phyloP scores from a whole-genome alignment of 2,329 filamentous ascomycete genomes.

The Dactylellina cionopaga region DNA sequence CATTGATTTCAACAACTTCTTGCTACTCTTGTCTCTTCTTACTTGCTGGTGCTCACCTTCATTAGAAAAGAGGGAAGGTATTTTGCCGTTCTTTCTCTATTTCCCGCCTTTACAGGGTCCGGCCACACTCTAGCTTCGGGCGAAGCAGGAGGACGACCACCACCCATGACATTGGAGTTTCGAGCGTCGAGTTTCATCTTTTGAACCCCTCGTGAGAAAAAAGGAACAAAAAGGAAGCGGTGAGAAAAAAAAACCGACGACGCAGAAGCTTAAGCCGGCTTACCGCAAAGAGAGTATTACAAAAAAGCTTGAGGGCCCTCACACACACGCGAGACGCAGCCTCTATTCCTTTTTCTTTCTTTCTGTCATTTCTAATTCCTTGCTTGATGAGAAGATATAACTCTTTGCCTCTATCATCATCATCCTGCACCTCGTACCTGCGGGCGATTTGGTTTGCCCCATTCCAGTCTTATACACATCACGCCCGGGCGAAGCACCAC shows the following conservation, averaged over 20 bases:
- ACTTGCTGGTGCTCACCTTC: constrained; percentile 25
- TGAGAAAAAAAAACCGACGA: constrained; percentile 47
- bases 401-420: constrained; percentile 43
- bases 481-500: constrained; percentile 14
- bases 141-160: constrained; percentile 48
- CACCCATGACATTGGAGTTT: constrained; percentile 52
- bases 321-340: constrained; percentile 49
- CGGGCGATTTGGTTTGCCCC: constrained; percentile 38
- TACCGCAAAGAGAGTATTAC: constrained; percentile 45
- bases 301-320: constrained; percentile 51
- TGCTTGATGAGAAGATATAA: constrained; percentile 32
- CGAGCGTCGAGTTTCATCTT: constrained; percentile 51
- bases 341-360: constrained; percentile 50
- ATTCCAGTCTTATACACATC: constrained; percentile 35
- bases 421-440: constrained; percentile 39
- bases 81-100: constrained; percentile 50
- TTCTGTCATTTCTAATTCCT: too few relatives aligned
- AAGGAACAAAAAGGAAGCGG: constrained; percentile 44
- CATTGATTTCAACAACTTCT: constrained; percentile 30
- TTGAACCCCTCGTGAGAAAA: constrained; percentile 50
- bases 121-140: constrained; percentile 47
- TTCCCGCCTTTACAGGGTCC: constrained; percentile 51
- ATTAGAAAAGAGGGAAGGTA: constrained; percentile 49
- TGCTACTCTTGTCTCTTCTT: constrained; percentile 22
- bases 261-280: constrained; percentile 44